Percentiles rank a stretch among this genome's conserved stretches.
These are phyloP conservation scores for Oxyria digyna DNA, from an alignment of 148 eudicot species.

Conservation along the genomic window DNA sequence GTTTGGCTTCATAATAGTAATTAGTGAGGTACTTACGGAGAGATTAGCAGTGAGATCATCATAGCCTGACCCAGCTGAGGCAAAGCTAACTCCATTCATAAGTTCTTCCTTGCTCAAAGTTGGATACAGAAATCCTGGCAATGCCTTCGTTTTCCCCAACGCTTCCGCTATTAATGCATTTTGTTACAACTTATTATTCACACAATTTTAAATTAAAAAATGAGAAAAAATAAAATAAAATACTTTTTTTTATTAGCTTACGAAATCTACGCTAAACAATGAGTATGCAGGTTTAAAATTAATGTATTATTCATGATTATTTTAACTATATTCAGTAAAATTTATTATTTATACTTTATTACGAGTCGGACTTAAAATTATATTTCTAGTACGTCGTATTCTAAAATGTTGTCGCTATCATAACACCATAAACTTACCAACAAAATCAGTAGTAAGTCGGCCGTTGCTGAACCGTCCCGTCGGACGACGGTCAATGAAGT, in stretches of 20 bases:
- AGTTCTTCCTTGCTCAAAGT: conserved; percentile 62
- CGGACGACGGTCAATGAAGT: background rate
- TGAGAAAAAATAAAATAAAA: too few species aligned
- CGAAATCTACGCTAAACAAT: too few species aligned
- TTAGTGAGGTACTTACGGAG: background rate
- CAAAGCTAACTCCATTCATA: conserved; percentile 78
- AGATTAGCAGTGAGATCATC: conserved; percentile 64
- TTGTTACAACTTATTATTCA: too few species aligned
- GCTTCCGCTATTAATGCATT: conserved; percentile 25
- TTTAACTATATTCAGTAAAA: too few species aligned
- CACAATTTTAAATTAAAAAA: background rate
- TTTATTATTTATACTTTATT: too few species aligned
- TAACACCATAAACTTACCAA: too few species aligned
- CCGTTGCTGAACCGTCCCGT: conserved; percentile 13
- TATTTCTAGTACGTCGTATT: too few species aligned
- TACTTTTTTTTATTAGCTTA: too few species aligned
- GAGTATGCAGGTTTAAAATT: too few species aligned
- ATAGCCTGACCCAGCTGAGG: conserved; percentile 92
- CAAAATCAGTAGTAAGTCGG: conserved; percentile 4
- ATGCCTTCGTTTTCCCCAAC: conserved; percentile 15
- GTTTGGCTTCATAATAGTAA: background rate
- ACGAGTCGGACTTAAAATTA: too few species aligned
- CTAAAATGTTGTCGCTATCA: too few species aligned
- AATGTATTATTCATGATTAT: too few species aligned
- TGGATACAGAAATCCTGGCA: conserved; percentile 35